Base-by-base conservation (phyloP, 148 eudicot species). In the Rhododendron williamsianum region DNA sequence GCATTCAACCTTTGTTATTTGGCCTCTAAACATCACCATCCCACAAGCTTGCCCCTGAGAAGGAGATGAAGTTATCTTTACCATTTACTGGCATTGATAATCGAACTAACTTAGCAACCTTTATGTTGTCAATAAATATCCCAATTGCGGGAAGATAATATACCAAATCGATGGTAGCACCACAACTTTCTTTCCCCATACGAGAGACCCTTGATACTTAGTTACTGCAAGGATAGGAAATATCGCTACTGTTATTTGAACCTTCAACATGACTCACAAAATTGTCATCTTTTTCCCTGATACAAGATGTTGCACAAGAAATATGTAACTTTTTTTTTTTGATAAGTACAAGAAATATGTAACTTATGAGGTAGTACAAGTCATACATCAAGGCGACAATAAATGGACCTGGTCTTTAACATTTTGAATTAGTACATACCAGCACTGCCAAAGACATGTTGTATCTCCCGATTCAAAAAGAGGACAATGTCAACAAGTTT, bases 401-500 rank as follows among this genome's bases (percentile, higher is more conserved):
- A 84, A 52, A 51, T 77, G 25, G 21, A 67, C 30, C 51, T 35
- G 27, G 43, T 49, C 43, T 82, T 63, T 27, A 21, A 25, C 38
- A 84, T 52, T 16, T 71, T 12, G 21, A 77, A 54, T 16, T 15
- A 35, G 43, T 58, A 36, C 90, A 84, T 92, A 92, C 93, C 93
- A 87, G 89, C 89, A 78, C 56, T 86, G 35, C 90, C 89, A 80
- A 92, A 93, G 67, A 84, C 87, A 78, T 88, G 80, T 35, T 84
- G 88, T 80, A 92, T 91, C 88, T 89, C 92, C 89, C 83, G 84
- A 86, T 92, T 89, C 86, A 93, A 72, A 80, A 84, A 89, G 48
- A 90, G 88, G 60, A 91, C 93, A 71, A 90, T 83, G 83, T 93
- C 96, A 67, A 89, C 94, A 82, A 93, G 96, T 85, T 90, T 92